Base-by-base conservation (phyloP, 805 yeast species). In the Blastobotrys muscicola region DNA sequence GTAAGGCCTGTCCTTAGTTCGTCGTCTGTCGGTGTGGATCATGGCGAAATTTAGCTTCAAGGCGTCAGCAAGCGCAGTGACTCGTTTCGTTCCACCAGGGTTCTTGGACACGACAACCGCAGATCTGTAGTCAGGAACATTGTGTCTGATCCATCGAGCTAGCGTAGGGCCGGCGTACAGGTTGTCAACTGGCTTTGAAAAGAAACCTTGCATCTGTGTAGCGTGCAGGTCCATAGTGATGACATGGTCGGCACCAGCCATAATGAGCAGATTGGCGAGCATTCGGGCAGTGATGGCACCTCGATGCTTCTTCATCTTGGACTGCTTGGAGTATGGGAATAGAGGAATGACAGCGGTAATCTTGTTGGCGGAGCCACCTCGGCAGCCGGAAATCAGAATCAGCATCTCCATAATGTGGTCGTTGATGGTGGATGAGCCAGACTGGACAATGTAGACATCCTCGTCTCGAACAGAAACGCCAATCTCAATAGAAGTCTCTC, bases 231-330 rank as follows among this genome's bases (percentile, higher is more conserved):
- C 99, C 97, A 92, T 89, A 2, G 96, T 85, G 33, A 92, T 90
- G 45, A 92, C 94, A 65, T 92, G 99, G 65, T 92, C 97, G 20
- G 97, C 98, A 54, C 99, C 99, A 3, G 98, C 97, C 94, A 92
- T 94, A 45, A 87, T 79, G 50, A 92, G 70, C 58, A 92, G 68
- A 56, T 92, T 92, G 48, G 99, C 97, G 60, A 92, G 74, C 97
- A 92, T 68, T 61, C 97, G 77, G 11, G 98, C 98, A 3, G 98
- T 90, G 57, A 92, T 92, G 34, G 98, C 97, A 43, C 98, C 98
- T 66, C 99, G 74, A 61, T 92, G 97, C 64, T 87, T 92, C 69
- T 92, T 92, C 99, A 92, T 92, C 68, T 94, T 92, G 53, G 90
- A 80, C 66, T 92, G 99, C 64, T 90, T 84, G 9, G 97, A 85